These are phyloP conservation scores for Thymus mandschuricus DNA, from an alignment of 257 asterid species.

Conservation along the genomic window DNA sequence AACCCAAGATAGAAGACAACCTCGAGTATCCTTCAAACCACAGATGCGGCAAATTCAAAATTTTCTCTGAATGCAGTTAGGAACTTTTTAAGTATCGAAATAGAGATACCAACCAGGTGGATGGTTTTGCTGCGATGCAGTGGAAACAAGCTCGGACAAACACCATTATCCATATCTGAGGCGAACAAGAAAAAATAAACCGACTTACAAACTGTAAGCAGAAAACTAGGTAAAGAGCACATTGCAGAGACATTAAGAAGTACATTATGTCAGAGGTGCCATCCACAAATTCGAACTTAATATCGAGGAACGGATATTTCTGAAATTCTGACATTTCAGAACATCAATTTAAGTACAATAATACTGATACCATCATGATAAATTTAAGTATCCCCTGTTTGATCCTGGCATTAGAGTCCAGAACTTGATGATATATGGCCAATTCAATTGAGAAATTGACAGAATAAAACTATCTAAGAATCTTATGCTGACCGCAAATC, in stretches of 20 bases:
- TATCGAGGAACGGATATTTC: not conserved
- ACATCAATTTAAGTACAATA: not conserved
- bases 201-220: not conserved
- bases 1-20: constrained; percentile 50
- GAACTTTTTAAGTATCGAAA: constrained; percentile 32
- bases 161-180: constrained; percentile 66
- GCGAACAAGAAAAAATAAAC: constrained; percentile 23
- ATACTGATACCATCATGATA: not conserved
- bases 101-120: constrained; percentile 78
- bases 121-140: constrained; percentile 86
- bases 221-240: not conserved
- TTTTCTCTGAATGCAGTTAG: constrained; percentile 42
- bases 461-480: not conserved
- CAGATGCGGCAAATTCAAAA: constrained; percentile 42
- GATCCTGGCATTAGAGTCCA: constrained; percentile 6
- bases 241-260: not conserved
- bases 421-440: not conserved
- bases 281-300: not conserved
- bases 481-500: not conserved
- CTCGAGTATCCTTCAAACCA: constrained; percentile 44
- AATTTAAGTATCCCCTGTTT: constrained; percentile 4
- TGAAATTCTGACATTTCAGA: not conserved
- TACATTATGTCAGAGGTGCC: not conserved
- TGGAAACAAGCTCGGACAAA: constrained; percentile 68
- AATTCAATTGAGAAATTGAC: not conserved